Evolutionary conservation across 139 green algal species (phyloP), one percentile per base, ranked within the genome.

Genomic region (Picochlorum sp.): DNA sequence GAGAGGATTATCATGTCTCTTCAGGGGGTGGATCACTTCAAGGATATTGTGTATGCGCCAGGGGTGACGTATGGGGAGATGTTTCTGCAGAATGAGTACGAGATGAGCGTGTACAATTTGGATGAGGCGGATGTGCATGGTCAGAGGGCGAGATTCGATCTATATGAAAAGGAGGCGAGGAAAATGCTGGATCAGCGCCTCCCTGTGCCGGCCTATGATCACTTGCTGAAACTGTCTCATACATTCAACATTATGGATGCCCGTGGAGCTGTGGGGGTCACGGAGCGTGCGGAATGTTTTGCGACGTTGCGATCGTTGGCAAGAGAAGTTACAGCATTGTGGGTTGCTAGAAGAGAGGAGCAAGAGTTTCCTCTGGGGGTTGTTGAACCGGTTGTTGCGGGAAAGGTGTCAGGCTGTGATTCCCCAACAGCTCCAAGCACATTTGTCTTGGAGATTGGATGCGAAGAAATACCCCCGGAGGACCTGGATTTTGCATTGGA

Each of bases 171-270:
- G 70, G 88, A 97, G 67, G 94, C 93, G 2, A 72, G 83, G 45
- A 63, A 77, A 18, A 73, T 99, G 78, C 68, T 99, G 49, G 77
- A 88, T 9, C 82, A 88, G 76, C 74, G 87, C 3, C 84, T 99
- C 55, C 87, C 94, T 3, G 77, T 99, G 24, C 94, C 94, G 34
- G 94, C 94, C 8, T 98, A 97, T 70, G 90, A 96, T 72, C 83
- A 97, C 69, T 76, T 98, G 45, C 84, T 99, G n/a, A 98, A 98
- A 84, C 81, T 92, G 38, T 90, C 74, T 38, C 94, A 98, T 71
- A 81, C 84, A 34, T 99, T 99, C 81, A 99, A 99, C 78, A 71
- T 99, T 21, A 76, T 99, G 62, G 94, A 99, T 67, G 91, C 94
- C 0, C 76, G 94, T 4, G 90, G 90, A 0, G 90, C 90, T 0